A percentile compares a stretch with the other conserved stretches of the same genome.
These are phyloP conservation scores for Bipolaris cookei DNA, from an alignment of 2,329 filamentous ascomycete genomes.

Conservation along the genomic window DNA sequence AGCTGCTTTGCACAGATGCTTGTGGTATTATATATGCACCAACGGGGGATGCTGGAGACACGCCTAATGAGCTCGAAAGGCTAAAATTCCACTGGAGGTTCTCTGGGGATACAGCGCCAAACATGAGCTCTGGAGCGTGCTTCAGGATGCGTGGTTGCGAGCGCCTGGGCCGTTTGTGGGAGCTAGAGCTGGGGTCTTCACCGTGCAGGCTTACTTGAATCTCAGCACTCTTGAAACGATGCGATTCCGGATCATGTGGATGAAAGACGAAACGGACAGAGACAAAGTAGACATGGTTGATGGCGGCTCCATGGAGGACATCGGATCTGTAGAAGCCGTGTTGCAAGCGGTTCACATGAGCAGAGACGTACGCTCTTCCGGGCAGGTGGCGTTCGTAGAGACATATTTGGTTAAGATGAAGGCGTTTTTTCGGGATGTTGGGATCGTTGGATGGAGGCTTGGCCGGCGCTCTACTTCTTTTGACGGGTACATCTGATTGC, in stretches of 20 bases:
- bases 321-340: constrained; percentile 56
- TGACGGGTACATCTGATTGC: constrained; percentile 1
- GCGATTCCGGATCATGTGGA: constrained; percentile 49
- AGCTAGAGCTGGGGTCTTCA: constrained; percentile 14
- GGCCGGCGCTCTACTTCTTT: constrained; percentile 18
- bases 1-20: constrained; percentile 51
- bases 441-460: constrained; percentile 27
- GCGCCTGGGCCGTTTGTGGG: constrained; percentile 14
- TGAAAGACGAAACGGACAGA: constrained; percentile 60
- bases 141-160: constrained; percentile 54
- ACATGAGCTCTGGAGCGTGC: constrained; percentile 59
- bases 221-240: constrained; percentile 57
- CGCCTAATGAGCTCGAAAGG: constrained; percentile 54
- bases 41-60: constrained; percentile 52
- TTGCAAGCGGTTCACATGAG: constrained; percentile 58
- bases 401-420: constrained; percentile 48
- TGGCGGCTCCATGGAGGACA: constrained; percentile 51
- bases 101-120: constrained; percentile 56
- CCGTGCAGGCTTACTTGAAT: constrained; percentile 52
- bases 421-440: constrained; percentile 33
- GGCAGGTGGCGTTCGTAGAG: constrained; percentile 58
- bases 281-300: constrained; percentile 57
- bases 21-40: constrained; percentile 52
- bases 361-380: constrained; percentile 57
- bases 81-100: constrained; percentile 58